Base-by-base conservation (phyloP, 1,284 basidiomycete genomes). In the Ceratobasidium sp. region DNA sequence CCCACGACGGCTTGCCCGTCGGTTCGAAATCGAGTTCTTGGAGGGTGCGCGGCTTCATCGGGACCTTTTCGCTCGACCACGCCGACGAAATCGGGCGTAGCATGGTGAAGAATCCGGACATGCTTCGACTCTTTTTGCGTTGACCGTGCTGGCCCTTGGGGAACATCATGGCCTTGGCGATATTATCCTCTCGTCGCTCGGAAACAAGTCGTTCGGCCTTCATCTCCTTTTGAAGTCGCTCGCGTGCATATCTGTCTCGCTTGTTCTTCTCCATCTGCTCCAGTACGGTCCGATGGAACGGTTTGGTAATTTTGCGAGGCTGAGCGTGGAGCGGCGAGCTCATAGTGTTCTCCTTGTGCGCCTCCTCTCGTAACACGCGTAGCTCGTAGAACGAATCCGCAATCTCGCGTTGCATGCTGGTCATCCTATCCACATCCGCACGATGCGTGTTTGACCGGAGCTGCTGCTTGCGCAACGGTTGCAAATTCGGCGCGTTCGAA, bases 241-340 rank as follows among this genome's bases (percentile, higher is more conserved):
- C 88, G 40, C 92, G 91, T 73, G 93, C 83, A 80, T 89, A 87
- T 80, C 88, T 90, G 84, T 95, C 94, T 33, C 94, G 89, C 71
- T 92, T 91, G 84, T 89, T 91, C 87, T 95, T 95, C 83, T 95
- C 94, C 77, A 91, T 88, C 83, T 95, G 94, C 28, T 87, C 82
- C 0, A 64, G 2, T 26, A 94, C 87, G 2, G 92, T 85, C 39
- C 86, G 86, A 75, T 91, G 89, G 88, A 95, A 95, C 0, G 94
- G 93, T 1, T 91, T 89, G n/a, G 87, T 84, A 18, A 85, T 82
- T 79, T 90, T 90, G 83, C 77, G 77, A 20, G 89, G 91, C 2
- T 53, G 56, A 42, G 85, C 84, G 0, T 89, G 87, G 5, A 87
- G 83, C 26, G 87, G 85, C 2, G 87, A 75, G 86, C 75, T 85